phyloP scores from a whole-genome alignment of 2,329 filamentous ascomycete species.

The Fusarium ramigenum region DNA sequence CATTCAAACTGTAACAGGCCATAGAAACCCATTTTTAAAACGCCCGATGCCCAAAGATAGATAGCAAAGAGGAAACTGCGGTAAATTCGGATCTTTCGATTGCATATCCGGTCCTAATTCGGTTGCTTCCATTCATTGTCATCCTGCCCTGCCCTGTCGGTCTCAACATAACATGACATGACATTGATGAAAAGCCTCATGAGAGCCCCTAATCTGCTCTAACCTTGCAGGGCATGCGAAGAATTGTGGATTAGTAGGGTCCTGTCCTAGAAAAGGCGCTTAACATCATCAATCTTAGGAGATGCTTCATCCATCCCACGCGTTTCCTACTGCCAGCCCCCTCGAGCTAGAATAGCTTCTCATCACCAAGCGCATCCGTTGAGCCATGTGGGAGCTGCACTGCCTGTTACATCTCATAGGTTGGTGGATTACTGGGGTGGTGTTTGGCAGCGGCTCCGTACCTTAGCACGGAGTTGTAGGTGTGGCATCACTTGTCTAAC shows the following conservation, averaged over 20 bases:
- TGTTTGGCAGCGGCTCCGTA: slow-evolving; percentile 40
- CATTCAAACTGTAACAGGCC: slow-evolving; percentile 22
- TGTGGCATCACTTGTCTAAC: slow-evolving; percentile 13
- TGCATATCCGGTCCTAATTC: slow-evolving; percentile 23
- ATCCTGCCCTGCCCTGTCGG: slow-evolving; percentile 1
- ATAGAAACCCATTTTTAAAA: slow-evolving; percentile 29
- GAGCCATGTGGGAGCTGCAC: slow-evolving; percentile 31
- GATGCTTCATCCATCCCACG: slow-evolving; percentile 26
- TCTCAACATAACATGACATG: slow-evolving; percentile 14
- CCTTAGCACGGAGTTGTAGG: background rate
- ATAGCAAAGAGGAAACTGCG: slow-evolving; percentile 20
- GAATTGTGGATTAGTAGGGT: slow-evolving; percentile 9
- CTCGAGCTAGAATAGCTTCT: slow-evolving; percentile 17
- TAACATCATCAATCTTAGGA: background rate
- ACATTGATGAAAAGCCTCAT: slow-evolving; percentile 15
- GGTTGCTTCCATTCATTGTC: slow-evolving; percentile 16
- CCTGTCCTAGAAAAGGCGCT: background rate
- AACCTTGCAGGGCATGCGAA: background rate
- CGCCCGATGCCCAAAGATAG: slow-evolving; percentile 5
- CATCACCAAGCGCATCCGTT: slow-evolving; percentile 21
- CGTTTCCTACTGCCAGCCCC: slow-evolving; percentile 5
- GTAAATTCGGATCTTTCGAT: slow-evolving; percentile 29
- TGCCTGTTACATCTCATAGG: slow-evolving; percentile 21
- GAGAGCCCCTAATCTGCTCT: slow-evolving; percentile 7
- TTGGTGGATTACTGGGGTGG: slow-evolving; percentile 32